Evolutionary conservation across 2,329 filamentous ascomycete genomes (phyloP), one percentile per base, ranked within the genome.

Genomic region (Aspergillus jensenii): DNA sequence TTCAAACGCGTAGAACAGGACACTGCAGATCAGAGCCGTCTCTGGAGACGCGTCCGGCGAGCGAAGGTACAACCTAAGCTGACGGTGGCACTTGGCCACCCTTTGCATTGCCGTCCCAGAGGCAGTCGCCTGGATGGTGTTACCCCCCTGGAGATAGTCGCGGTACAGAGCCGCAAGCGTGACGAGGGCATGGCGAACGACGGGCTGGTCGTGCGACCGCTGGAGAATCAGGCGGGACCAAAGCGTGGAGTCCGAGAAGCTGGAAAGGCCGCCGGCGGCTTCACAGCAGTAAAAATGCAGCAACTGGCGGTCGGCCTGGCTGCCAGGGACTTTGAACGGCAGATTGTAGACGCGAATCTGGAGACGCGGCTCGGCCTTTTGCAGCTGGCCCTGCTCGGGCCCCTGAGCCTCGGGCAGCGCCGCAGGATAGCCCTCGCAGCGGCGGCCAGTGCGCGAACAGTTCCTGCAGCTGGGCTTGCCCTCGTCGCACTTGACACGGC

Each of bases 1-100:
- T 49, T 70, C 67, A 19, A 67, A 67, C 5, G 63, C 58, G 53
- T 67, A 68, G 17, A 68, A 69, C 3, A 70, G 60, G 1, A 67
- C 40, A 46, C 68, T 68, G 54, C 68, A 70, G 21, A 66, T 62
- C 6, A 70, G 59, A 0, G 66, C 65, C 8, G 61, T 61, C 43
- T 66, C 66, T 1, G 54, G 49, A 0, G 65, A 65, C 2, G 66
- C 66, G 21, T 60, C 53, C 0, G 53, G 46, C 1, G 61, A 59
- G 4, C 53, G 43, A n/a, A 70, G 65, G 49, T 67, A 63, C 6
- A 51, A 41, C 17, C 60, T 43, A 25, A 69, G 58, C 50, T 70
- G 68, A n/a, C 64, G 62, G 47, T 70, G 66, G 12, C 62, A 67
- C 44, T 60, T 65, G 25, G 59, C 58, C 39, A 69, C 67, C 1